Evolutionary conservation across 495 filamentous ascomycete species (phyloP).

Genomic region (Hypomontagnella submonticulosa): DNA sequence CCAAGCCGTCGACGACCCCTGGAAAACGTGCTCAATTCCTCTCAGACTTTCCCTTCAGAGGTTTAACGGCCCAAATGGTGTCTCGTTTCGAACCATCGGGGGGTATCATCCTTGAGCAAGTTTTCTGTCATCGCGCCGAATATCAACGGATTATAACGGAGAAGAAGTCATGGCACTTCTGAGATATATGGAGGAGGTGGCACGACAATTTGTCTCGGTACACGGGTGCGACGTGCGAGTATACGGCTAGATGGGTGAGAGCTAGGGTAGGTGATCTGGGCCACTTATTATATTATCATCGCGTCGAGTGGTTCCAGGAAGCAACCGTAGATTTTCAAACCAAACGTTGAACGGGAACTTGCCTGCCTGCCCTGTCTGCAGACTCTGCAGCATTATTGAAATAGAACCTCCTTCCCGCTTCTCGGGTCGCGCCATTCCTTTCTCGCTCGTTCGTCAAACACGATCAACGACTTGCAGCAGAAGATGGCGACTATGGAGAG

Average conservation of each 20-base stretch:
- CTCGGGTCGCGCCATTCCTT: constrained; percentile 8
- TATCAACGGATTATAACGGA: too few species aligned
- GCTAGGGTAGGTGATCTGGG: constrained; percentile 4
- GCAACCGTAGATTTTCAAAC: constrained; percentile 25
- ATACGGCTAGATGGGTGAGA: constrained; percentile 19
- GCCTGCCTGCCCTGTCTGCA: constrained; percentile 24
- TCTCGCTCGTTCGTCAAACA: constrained; percentile 16
- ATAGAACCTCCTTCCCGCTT: constrained; percentile 15
- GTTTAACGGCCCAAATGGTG: constrained; percentile 23
- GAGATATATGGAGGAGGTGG: constrained; percentile 1
- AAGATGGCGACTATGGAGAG: constrained; percentile 33
- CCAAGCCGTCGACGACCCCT: constrained; percentile 31
- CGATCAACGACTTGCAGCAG: constrained; percentile 9
- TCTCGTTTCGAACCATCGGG: constrained; percentile 35
- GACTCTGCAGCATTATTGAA: constrained; percentile 25
- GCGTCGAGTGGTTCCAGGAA: constrained; percentile 9
- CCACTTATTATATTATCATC: constrained; percentile 35
- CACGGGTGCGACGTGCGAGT: constrained; percentile 24
- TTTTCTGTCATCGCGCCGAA: constrained; percentile 26
- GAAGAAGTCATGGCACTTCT: too few species aligned
- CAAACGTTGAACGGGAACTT: constrained; percentile 18
- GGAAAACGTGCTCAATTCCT: constrained; percentile 50
- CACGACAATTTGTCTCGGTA: constrained; percentile 21
- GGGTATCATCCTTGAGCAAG: constrained; percentile 38
- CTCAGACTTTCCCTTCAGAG: constrained; percentile 42